Base-by-base conservation (phyloP, 257 asterid species). In the Rubia yunnanensis region DNA sequence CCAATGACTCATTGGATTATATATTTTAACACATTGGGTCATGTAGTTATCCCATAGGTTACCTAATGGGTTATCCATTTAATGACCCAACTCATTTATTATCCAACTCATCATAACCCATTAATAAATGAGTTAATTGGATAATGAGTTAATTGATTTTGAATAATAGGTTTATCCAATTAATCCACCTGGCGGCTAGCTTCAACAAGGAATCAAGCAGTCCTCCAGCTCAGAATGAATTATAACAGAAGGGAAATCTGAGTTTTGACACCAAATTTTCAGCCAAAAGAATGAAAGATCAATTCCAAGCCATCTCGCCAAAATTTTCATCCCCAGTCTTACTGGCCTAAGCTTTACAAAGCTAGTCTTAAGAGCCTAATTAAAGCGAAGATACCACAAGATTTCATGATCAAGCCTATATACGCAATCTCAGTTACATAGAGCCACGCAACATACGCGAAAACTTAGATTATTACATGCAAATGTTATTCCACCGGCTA, bases 391-490 rank as follows among this genome's bases (percentile, higher is more conserved):
- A 31, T 20, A 11, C n/a, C 22, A 13, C 15, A 60, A 50, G 20
- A 48, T 20, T n/a, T 34, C 44, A 24, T 60, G 18, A 49, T 61
- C 23, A 3, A 10, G 46, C 46, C 46, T 39, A 17, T 39, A 11
- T 39, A 39, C 13, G 48, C 48, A 44, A 13, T n/a, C 52, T 52
- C 22, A 22, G 30, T 27, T 70, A 62, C 34, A 50, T 10, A 34
- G 7, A n/a, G 64, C 36, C 5, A 60, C 53, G 4, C 18, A 59
- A 10, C n/a, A 13, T 50, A n/a, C 7, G 60, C 10, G 26, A 7
- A 57, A 52, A 28, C 56, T 10, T 7, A 23, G 69, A 27, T 63
- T 70, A 52, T 70, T 62, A 70, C 74, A 70, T 62, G 36, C 49
- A 52, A n/a, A 10, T 38, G 41, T 54, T 34, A 57, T 39, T 54